Percentiles rank a stretch among this genome's conserved stretches.
Evolutionary conservation across 2,329 filamentous ascomycete genomes (phyloP).

Genomic region (Sporothrix pseudoabietina): DNA sequence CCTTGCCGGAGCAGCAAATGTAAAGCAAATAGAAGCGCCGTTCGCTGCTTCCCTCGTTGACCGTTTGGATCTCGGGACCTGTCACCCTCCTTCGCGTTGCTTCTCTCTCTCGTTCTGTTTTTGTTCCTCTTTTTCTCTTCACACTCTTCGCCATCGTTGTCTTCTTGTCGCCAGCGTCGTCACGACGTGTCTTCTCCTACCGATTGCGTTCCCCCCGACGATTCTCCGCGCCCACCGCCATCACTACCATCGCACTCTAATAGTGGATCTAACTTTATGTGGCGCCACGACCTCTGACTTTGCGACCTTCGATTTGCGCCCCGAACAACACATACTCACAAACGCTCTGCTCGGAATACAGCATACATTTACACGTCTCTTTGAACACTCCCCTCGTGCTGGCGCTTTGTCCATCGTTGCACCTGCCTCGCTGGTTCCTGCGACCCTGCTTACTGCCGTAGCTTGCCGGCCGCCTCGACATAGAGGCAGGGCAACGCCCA

Average conservation of each 20-base stretch:
- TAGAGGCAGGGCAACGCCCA: neutral
- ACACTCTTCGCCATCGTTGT: neutral
- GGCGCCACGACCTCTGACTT: conserved; percentile 4
- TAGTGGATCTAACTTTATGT: neutral
- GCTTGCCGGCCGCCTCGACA: conserved; percentile 21
- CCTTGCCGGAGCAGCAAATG: neutral
- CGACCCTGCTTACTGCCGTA: conserved; percentile 13
- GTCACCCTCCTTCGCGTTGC: neutral
- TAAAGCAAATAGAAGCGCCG: neutral
- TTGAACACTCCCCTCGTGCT: neutral
- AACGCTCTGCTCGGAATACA: neutral
- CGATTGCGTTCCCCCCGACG: neutral
- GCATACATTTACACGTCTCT: neutral
- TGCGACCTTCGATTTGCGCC: neutral
- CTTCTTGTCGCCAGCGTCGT: neutral
- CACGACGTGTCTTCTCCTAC: neutral
- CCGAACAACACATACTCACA: neutral
- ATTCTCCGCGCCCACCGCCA: neutral
- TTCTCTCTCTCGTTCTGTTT: neutral
- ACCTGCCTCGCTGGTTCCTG: neutral
- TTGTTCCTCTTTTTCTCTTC: neutral
- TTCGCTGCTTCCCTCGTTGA: conserved; percentile 17
- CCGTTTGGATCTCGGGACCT: conserved; percentile 20
- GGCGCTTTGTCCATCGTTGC: neutral
- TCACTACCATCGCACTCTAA: neutral